These are phyloP conservation scores for Hanseniaspora sp. DNA, from an alignment of 1,139 yeast genomes.

Conservation along the genomic window DNA sequence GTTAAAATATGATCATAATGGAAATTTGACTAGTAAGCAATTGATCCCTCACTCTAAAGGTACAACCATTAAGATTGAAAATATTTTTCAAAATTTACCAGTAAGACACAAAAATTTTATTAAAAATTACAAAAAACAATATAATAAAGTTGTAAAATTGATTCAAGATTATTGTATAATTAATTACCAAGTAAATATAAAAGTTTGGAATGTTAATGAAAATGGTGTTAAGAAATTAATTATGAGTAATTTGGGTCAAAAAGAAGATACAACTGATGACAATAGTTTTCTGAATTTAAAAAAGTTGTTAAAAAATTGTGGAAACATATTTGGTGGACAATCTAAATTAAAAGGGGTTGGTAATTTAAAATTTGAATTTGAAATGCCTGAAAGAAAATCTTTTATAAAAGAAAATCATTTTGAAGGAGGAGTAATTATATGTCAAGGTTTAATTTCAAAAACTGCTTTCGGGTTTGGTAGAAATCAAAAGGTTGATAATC, in stretches of 20 bases:
- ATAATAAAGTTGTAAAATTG: conserved; percentile 48
- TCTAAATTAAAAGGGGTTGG: conserved; percentile 45
- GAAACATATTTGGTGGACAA: conserved; percentile 59
- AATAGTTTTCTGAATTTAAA: neutral
- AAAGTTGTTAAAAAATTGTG: conserved; percentile 42
- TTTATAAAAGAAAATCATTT: conserved; percentile 19
- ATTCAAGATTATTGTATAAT: conserved; percentile 63
- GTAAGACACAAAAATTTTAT: conserved; percentile 63
- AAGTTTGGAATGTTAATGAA: conserved; percentile 43
- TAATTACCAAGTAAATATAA: conserved; percentile 44
- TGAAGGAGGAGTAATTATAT: conserved; percentile 26
- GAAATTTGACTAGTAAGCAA: conserved; percentile 35
- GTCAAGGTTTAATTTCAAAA: conserved; percentile 59
- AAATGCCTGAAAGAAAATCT: conserved; percentile 24
- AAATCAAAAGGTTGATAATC: conserved; percentile 53
- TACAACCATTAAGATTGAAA: conserved; percentile 42
- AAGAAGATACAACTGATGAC: conserved; percentile 16
- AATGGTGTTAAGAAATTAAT: conserved; percentile 43
- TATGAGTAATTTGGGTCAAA: conserved; percentile 31
- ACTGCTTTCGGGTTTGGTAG: conserved; percentile 71
- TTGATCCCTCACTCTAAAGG: conserved; percentile 49
- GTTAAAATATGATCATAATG: conserved; percentile 44
- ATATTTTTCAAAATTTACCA: conserved; percentile 55
- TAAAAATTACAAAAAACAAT: conserved; percentile 61
- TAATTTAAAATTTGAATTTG: conserved; percentile 34